Base-by-base conservation (phyloP, 495 filamentous ascomycete genomes). In the Xylaria bambusicola region DNA sequence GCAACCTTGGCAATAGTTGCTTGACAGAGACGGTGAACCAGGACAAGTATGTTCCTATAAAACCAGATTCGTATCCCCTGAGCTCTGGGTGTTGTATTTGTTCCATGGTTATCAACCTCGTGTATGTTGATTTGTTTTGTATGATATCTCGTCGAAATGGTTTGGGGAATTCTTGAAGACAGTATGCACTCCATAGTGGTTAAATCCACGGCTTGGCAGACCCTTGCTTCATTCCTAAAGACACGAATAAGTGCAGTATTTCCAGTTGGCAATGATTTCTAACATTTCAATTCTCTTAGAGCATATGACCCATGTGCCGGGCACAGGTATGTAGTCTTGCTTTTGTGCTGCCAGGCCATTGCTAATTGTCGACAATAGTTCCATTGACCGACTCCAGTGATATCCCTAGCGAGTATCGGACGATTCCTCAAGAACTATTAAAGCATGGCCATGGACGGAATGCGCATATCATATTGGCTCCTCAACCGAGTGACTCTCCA, bases 401-500 rank as follows among this genome's bases (percentile, higher is more conserved):
- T 46, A 51, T 78, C 18, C 76, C 77, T 12, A 66, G 66, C n/a
- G 76, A 79, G 57, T 78, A 77, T 55, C 62, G 66, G 49, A 54
- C 64, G 18, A 65, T 79, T 46, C 73, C 75, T 13, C 70, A 70
- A 45, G 71, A 76, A 7, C 53, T 71, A 4, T 72, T 83, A 15
- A 84, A 82, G 65, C 79, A 80, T 60, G 80, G 73, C 21, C 77
- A 67, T 6, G 80, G 80, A 6, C 72, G 75, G 44, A 65, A 74
- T 45, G 70, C 72, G 0, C 62, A 80, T 60, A 68, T 84, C 12
- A 77, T 84, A 40, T 70, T 84, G 35, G 74, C 81, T 27, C 81
- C 82, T 10, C 82, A 84, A 63, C 82, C 82, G 17, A 78, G 75
- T 12, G 74, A 82, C 57, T 78, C 74, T 17, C 81, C 80, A 0